These are phyloP conservation scores for Lepiota subincarnata DNA, from an alignment of 768 basidiomycete genomes.

Conservation along the genomic window DNA sequence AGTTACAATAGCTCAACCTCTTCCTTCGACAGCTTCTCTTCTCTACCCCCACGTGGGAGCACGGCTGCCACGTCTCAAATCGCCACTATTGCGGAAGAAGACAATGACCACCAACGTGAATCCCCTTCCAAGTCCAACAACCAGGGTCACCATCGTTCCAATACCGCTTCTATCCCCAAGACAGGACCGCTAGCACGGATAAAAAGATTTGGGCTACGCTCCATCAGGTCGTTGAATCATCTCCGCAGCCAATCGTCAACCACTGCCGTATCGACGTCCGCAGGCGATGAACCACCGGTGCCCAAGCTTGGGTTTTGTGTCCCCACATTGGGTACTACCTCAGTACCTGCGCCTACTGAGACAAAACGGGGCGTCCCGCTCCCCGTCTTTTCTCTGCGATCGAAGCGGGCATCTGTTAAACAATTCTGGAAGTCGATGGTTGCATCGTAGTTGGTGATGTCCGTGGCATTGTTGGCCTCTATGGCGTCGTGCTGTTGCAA, in stretches of 20 bases:
- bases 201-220: not conserved
- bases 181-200: not conserved
- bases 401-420: no score
- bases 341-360: no score
- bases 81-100: not conserved
- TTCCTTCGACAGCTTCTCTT: not conserved
- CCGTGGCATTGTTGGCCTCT: no score
- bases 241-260: not conserved
- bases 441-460: no score
- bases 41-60: not conserved
- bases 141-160: not conserved
- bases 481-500: no score
- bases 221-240: not conserved
- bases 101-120: not conserved
- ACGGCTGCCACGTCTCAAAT: not conserved
- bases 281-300: no score
- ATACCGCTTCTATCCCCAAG: not conserved
- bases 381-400: no score
- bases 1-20: not conserved
- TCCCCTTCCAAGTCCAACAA: not conserved
- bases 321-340: no score
- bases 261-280: no score
- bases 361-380: no score
- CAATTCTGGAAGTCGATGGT: no score
- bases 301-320: no score